phyloP scores from a whole-genome alignment of 1,284 basidiomycete species.

The Amylostereum areolatum region DNA sequence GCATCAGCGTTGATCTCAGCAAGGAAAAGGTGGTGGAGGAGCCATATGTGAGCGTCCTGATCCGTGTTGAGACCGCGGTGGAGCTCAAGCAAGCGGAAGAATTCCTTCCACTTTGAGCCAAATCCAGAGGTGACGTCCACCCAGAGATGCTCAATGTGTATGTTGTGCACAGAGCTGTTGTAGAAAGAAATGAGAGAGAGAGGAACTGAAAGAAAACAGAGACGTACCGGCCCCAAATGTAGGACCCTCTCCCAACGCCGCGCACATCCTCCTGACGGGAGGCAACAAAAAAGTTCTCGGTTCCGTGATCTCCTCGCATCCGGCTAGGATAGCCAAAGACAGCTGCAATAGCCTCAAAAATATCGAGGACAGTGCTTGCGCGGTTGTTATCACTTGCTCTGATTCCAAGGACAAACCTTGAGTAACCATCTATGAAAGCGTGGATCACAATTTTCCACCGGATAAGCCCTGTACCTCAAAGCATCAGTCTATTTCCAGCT shows the following conservation, averaged over 20 bases:
- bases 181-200: slow-evolving; percentile 12
- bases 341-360: slow-evolving; percentile 19
- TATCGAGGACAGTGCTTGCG: slow-evolving; percentile 29
- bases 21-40: slow-evolving; percentile 23
- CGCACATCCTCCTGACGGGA: slow-evolving; percentile 18
- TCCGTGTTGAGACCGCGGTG: slow-evolving; percentile 16
- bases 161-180: slow-evolving; percentile 18
- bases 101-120: slow-evolving; percentile 19
- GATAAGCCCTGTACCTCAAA: too few species aligned
- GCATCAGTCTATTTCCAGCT: too few species aligned
- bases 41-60: slow-evolving; percentile 21
- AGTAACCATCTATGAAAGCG: slow-evolving; percentile 38
- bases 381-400: slow-evolving; percentile 31
- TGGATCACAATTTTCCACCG: slow-evolving; percentile 45
- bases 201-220: neutral
- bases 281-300: slow-evolving; percentile 22
- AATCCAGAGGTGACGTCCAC: slow-evolving; percentile 21
- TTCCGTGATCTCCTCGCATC: slow-evolving; percentile 21
- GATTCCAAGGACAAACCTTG: slow-evolving; percentile 27
- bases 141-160: slow-evolving; percentile 35
- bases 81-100: slow-evolving; percentile 21
- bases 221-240: slow-evolving; percentile 30
- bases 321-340: slow-evolving; percentile 18
- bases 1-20: slow-evolving; percentile 16
- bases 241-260: slow-evolving; percentile 21